phyloP scores from a whole-genome alignment of 139 green algal species.

The Coccomyxa sp. region DNA sequence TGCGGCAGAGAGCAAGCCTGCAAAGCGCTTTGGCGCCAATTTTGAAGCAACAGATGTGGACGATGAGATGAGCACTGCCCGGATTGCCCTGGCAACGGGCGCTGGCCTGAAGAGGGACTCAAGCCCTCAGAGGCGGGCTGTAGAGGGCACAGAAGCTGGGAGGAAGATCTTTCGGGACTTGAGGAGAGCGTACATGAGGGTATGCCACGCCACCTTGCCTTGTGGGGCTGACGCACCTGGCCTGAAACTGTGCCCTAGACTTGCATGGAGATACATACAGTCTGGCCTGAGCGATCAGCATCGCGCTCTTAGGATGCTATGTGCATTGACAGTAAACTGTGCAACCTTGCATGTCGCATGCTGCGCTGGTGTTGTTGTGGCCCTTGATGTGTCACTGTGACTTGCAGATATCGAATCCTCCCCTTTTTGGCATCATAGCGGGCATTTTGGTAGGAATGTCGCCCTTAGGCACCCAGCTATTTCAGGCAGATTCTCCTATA shows the following conservation, averaged over 20 bases:
- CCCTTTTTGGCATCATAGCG: constrained; percentile 44
- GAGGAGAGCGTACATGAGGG: neutral
- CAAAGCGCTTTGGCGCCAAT: neutral
- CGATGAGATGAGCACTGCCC: neutral
- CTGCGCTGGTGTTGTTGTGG: no score
- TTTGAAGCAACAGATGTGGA: neutral
- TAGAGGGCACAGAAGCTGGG: neutral
- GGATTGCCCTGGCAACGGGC: neutral
- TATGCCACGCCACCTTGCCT: no score
- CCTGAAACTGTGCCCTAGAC: no score
- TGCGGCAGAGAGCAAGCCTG: neutral
- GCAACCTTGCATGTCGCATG: no score
- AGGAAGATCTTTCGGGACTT: neutral
- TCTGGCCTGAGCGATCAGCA: no score
- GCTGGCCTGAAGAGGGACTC: neutral
- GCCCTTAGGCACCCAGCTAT: constrained; percentile 37
- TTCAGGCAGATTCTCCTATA: neutral
- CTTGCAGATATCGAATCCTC: constrained; percentile 50
- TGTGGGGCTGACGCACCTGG: no score
- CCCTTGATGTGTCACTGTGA: neutral
- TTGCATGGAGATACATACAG: no score
- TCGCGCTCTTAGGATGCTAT: no score
- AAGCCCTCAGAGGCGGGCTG: neutral
- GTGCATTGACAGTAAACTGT: no score
- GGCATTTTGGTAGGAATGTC: constrained; percentile 49